Evolutionary conservation across 208 protist species (phyloP).

Genomic region (Acanthamoeba lenticulata): DNA sequence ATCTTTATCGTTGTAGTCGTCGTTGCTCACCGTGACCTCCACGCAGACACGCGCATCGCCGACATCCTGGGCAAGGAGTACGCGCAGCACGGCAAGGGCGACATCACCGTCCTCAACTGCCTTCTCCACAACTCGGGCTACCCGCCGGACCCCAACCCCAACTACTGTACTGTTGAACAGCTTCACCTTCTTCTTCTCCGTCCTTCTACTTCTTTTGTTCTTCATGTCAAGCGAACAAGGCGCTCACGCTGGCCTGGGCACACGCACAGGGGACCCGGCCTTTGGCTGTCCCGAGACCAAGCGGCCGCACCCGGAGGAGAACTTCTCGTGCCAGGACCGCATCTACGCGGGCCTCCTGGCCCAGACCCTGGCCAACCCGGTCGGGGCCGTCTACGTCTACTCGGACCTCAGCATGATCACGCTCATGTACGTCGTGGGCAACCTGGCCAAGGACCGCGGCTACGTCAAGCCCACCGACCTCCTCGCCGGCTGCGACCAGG

Average conservation of each 20-base stretch:
- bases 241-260: too few species aligned
- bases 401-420: conserved; percentile 86
- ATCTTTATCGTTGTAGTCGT: neutral
- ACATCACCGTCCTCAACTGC: conserved; percentile 78
- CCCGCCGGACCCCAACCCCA: conserved; percentile 82
- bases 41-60: conserved; percentile 60
- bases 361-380: conserved; percentile 76
- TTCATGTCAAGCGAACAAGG: too few species aligned
- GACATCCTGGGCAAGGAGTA: conserved; percentile 71
- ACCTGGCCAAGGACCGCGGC: conserved; percentile 21
- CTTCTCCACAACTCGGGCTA: conserved; percentile 85
- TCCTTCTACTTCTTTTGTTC: neutral
- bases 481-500: conserved; percentile 60
- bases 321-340: conserved; percentile 77
- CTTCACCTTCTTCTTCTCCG: neutral
- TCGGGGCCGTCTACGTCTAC: conserved; percentile 83
- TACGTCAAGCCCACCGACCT: conserved; percentile 67
- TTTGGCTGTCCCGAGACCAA: conserved; percentile 81
- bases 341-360: conserved; percentile 79
- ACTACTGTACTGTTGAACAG: conserved; percentile 69
- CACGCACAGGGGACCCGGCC: conserved; percentile 48
- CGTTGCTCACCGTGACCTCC: neutral
- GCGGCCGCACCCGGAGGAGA: conserved; percentile 74
- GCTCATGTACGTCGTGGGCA: conserved; percentile 83
- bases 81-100: conserved; percentile 76